phyloP scores from a whole-genome alignment of 768 basidiomycete species.

The Amanita muscaria region DNA sequence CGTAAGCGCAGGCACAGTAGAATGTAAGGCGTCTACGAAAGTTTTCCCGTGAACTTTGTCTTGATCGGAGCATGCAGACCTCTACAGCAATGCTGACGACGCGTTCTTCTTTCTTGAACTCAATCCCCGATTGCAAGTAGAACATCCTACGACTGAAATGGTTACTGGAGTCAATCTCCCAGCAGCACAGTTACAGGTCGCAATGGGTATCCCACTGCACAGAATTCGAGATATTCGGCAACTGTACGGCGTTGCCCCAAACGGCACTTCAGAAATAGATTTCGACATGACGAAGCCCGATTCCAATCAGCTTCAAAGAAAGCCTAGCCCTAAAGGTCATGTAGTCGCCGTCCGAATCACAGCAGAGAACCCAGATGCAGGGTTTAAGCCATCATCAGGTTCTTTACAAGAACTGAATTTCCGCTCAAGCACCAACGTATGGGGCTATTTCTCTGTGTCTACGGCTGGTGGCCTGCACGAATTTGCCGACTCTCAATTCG shows the following conservation, averaged over 20 bases:
- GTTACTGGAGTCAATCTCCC: conserved; percentile 98
- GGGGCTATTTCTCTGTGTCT: conserved; percentile 99
- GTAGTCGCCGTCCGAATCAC: conserved; percentile 99
- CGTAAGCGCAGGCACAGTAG: conserved; percentile 97
- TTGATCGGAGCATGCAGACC: conserved; percentile 41
- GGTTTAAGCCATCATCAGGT: conserved; percentile 98
- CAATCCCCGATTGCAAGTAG: conserved; percentile 98
- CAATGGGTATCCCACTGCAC: conserved; percentile 96
- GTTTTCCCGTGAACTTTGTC: conserved; percentile 1
- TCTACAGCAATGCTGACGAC: conserved; percentile 91
- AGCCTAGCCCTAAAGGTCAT: conserved; percentile 94
- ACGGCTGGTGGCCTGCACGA: conserved; percentile 96
- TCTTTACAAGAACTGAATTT: conserved; percentile 98
- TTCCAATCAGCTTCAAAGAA: conserved; percentile 81
- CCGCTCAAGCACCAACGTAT: conserved; percentile 97
- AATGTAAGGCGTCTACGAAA: conserved; percentile 47
- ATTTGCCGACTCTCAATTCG: conserved; percentile 98
- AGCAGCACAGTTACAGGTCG: conserved; percentile 92
- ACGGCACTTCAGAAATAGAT: conserved; percentile 87
- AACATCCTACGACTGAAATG: conserved; percentile 99
- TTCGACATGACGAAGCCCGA: conserved; percentile 93
- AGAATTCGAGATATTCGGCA: conserved; percentile 93
- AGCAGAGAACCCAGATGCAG: conserved; percentile 98
- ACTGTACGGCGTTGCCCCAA: conserved; percentile 89
- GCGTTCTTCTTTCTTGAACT: conserved; percentile 97